phyloP scores from a whole-genome alignment of 371 early-diverging fungal genomes.

The Haplosporangium sp. region DNA sequence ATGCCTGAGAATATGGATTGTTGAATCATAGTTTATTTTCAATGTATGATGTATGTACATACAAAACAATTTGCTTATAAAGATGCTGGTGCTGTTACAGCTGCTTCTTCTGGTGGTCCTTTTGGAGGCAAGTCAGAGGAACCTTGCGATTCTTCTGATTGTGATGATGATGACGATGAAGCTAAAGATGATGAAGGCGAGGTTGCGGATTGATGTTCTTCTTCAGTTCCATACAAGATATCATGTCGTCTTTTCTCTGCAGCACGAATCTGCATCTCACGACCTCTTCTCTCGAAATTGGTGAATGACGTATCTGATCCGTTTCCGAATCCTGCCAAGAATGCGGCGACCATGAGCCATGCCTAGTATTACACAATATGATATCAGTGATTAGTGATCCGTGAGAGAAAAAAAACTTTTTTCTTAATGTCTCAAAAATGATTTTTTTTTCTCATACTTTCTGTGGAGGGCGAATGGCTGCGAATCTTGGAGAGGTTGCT shows the following conservation, averaged over 20 bases:
- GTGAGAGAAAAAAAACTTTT: not conserved
- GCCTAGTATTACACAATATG: constrained; percentile 13
- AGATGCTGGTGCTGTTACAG: not conserved
- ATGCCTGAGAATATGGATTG: too few relatives aligned
- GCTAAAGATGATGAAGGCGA: constrained; percentile 10
- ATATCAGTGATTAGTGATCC: too few relatives aligned
- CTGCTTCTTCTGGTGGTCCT: not conserved
- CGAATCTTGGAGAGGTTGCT: constrained; percentile 45
- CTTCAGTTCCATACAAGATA: constrained; percentile 36
- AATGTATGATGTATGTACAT: too few relatives aligned
- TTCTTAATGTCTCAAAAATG: not conserved
- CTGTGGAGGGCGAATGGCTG: constrained; percentile 46
- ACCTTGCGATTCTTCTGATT: not conserved
- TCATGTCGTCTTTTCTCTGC: constrained; percentile 46
- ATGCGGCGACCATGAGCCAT: constrained; percentile 53
- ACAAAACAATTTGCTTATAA: not conserved
- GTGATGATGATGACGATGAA: not conserved
- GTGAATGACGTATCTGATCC: constrained; percentile 53
- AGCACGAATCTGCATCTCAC: constrained; percentile 44
- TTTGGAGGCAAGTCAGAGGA: not conserved
- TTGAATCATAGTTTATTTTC: too few relatives aligned
- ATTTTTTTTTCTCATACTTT: constrained; percentile 22
- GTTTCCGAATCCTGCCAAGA: constrained; percentile 53
- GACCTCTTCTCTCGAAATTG: constrained; percentile 48
- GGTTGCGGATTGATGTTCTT: constrained; percentile 20